These are phyloP conservation scores for Babesia sp. DNA, from an alignment of 169 alveolate genomes.

Conservation along the genomic window DNA sequence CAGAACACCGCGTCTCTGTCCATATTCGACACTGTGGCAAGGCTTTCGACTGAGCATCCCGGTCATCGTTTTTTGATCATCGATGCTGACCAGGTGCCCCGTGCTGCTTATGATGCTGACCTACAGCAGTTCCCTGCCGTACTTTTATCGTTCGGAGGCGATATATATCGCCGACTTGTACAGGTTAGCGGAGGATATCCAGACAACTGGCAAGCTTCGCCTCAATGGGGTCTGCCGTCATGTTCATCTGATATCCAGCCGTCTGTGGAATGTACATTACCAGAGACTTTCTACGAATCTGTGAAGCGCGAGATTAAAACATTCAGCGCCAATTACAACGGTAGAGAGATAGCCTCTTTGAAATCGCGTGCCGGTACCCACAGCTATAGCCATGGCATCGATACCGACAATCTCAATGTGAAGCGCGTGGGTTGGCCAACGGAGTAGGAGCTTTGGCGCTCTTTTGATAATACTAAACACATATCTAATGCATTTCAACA, in stretches of 20 bases:
- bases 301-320: slow-evolving; percentile 22
- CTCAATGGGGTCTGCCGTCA: slow-evolving; percentile 29
- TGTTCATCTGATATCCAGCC: not conserved
- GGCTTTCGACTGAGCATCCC: slow-evolving; percentile 43
- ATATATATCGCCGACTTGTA: slow-evolving; percentile 36
- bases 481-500: too few relatives aligned
- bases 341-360: slow-evolving; percentile 21
- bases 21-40: slow-evolving; percentile 39
- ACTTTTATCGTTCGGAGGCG: slow-evolving; percentile 60
- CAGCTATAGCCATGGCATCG: slow-evolving; percentile 65
- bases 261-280: slow-evolving; percentile 35
- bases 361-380: slow-evolving; percentile 49
- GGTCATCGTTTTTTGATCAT: slow-evolving; percentile 39
- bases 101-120: slow-evolving; percentile 68
- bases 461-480: too few relatives aligned
- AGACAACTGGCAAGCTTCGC: slow-evolving; percentile 13
- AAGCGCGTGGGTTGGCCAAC: slow-evolving; percentile 71
- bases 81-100: slow-evolving; percentile 61
- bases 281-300: slow-evolving; percentile 17
- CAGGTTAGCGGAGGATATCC: slow-evolving; percentile 36
- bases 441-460: too few relatives aligned
- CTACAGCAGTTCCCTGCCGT: slow-evolving; percentile 66
- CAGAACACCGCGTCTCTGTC: slow-evolving; percentile 59
- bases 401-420: slow-evolving; percentile 63
- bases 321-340: slow-evolving; percentile 17